Evolutionary conservation across 495 filamentous ascomycete genomes (phyloP).

Genomic region (Tuber borchii): DNA sequence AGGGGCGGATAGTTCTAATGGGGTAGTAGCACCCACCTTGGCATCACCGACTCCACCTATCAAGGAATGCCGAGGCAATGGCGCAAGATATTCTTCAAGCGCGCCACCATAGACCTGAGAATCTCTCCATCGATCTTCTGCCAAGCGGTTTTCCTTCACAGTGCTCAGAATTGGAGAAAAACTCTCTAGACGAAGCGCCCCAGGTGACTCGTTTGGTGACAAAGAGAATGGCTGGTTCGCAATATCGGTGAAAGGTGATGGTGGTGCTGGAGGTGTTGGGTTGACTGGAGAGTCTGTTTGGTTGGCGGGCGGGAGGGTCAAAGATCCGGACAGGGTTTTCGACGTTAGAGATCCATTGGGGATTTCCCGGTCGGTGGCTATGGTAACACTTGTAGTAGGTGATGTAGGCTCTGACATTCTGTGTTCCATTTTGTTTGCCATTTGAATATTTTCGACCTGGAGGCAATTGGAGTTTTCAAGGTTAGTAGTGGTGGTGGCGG

Average conservation of each 20-base stretch:
- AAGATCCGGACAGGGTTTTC: not conserved
- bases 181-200: conserved; percentile 7
- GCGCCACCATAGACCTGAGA: conserved; percentile 6
- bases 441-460: not conserved
- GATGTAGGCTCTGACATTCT: not conserved
- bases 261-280: not conserved
- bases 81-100: not conserved
- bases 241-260: not conserved
- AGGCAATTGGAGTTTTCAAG: not conserved
- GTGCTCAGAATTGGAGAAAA: conserved; percentile 18
- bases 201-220: not conserved
- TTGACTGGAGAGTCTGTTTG: not conserved
- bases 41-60: not conserved
- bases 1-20: not conserved
- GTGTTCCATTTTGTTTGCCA: not conserved
- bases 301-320: not conserved
- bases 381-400: not conserved
- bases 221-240: conserved; percentile 9
- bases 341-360: not conserved
- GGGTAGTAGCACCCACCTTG: not conserved
- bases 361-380: not conserved
- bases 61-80: not conserved
- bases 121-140: conserved; percentile 15
- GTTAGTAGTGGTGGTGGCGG: not conserved
- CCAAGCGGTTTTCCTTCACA: conserved; percentile 10